phyloP scores from a whole-genome alignment of 108 stramenopile genomes.

The Fistulifera solaris region DNA sequence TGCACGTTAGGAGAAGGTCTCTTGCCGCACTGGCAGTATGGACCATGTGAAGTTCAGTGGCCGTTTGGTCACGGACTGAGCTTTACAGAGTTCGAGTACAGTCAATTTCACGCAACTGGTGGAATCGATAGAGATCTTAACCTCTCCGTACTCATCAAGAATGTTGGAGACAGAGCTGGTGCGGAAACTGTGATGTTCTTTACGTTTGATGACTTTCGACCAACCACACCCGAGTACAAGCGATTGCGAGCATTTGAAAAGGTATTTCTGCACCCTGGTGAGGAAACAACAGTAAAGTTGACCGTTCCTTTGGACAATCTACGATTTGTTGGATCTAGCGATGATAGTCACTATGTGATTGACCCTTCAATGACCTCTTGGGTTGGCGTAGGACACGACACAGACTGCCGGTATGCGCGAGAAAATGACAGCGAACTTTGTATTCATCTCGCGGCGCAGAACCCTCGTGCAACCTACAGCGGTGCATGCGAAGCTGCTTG shows the following conservation, averaged over 20 bases:
- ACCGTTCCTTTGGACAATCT: conserved; percentile 24
- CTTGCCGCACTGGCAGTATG: conserved; percentile 44
- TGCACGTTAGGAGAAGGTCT: conserved; percentile 28
- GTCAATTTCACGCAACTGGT: conserved; percentile 11
- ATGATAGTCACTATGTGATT: conserved; percentile 43
- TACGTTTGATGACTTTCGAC: conserved; percentile 45
- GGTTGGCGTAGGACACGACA: conserved; percentile 33
- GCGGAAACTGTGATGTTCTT: conserved; percentile 34
- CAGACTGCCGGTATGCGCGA: conserved; percentile 29
- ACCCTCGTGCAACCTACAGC: conserved; percentile 15
- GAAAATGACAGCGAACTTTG: conserved; percentile 10
- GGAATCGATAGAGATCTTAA: conserved; percentile 12
- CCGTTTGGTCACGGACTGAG: conserved; percentile 57
- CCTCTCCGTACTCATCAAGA: conserved; percentile 27
- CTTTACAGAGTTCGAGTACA: conserved; percentile 41
- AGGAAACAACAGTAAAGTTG: conserved; percentile 14
- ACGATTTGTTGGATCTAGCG: conserved; percentile 44
- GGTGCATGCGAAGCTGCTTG: conserved; percentile 48
- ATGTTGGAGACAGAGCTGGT: conserved; percentile 29
- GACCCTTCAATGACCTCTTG: conserved; percentile 28
- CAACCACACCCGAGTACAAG: conserved; percentile 56
- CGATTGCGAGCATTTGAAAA: conserved; percentile 42
- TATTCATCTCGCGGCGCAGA: conserved; percentile 1
- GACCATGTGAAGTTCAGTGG: conserved; percentile 48
- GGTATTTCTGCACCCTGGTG: conserved; percentile 25